Base-by-base conservation (phyloP, 2,329 filamentous ascomycete genomes). In the Neoscytalidium dimidiatum region DNA sequence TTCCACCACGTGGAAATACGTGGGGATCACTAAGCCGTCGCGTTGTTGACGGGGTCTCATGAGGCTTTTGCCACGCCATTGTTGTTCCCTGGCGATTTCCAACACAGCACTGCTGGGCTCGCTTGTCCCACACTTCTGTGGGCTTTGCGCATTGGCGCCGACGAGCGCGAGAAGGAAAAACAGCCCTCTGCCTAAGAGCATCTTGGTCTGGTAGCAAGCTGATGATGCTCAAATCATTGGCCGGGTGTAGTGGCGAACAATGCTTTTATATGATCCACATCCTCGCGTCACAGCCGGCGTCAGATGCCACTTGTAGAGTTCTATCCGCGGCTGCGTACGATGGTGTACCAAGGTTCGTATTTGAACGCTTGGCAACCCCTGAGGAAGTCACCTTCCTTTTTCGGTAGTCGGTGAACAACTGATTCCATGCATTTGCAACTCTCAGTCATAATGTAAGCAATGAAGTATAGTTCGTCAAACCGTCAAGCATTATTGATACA, bases 1-100 rank as follows among this genome's bases (percentile, higher is more conserved):
- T 46, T 77, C 76, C 49, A 82, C 73, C 64, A 83, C 76, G 69
- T 83, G 81, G 70, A 82, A 80, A 70, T 81, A 78, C 38, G 77
- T 72, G 28, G 79, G 72, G 28, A 82, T 49, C 5, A n/a, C 26
- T n/a, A 49, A 17, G 3, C 23, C 46, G 14, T 49, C 46, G 23
- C 23, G 26, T 29, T 49, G 46, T 23, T 29, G 23, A 29, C 46
- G 46, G n/a, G 46, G 13, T 1, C n/a, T 28, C 5, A 49, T 3
- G 23, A 7, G 5, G 14, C 14, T 14, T 23, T 29, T 3, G 4
- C 11, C 11, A 23, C 46, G 46, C 23, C 11, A n/a, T 17, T 49
- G 46, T 4, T 49, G 46, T 17, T 28, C 46, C n/a, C 23, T 49
- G 23, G 46, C 46, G 4, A 49, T 14, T 28, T 11, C 46, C 23